These are phyloP conservation scores for Globisporangium solare DNA, from an alignment of 352 stramenopile species.

Conservation along the genomic window DNA sequence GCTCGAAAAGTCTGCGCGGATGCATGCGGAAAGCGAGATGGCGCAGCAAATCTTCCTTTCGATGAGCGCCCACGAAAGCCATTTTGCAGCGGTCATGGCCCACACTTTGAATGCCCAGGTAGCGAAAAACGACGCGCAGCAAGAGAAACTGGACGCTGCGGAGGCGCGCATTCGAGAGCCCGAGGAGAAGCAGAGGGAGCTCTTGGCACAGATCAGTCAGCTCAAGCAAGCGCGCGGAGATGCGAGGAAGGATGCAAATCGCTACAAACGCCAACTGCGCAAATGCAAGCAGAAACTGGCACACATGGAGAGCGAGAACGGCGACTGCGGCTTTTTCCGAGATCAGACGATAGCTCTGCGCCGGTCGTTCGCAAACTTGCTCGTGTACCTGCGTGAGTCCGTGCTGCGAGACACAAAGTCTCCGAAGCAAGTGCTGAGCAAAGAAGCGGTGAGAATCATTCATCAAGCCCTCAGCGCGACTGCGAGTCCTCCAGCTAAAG, in stretches of 20 bases:
- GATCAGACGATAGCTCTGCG: slow-evolving; percentile 34
- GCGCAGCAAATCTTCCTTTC: slow-evolving; percentile 49
- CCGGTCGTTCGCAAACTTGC: slow-evolving; percentile 31
- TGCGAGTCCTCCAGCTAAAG: neutral
- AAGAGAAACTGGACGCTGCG: slow-evolving; percentile 17
- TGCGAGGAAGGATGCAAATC: slow-evolving; percentile 50
- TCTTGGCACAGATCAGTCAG: slow-evolving; percentile 31
- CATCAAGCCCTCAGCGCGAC: slow-evolving; percentile 12
- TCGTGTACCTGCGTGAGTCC: slow-evolving; percentile 39
- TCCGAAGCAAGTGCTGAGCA: neutral
- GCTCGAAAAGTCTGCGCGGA: slow-evolving; percentile 42
- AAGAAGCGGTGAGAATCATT: slow-evolving; percentile 20
- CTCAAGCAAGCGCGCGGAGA: slow-evolving; percentile 50
- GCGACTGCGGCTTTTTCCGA: slow-evolving; percentile 38
- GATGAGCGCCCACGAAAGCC: slow-evolving; percentile 55
- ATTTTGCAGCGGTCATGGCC: slow-evolving; percentile 45
- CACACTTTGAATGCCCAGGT: slow-evolving; percentile 42
- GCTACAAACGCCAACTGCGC: slow-evolving; percentile 53
- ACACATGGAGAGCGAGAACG: slow-evolving; percentile 20
- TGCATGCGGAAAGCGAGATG: slow-evolving; percentile 60
- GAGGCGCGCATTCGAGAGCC: slow-evolving; percentile 24
- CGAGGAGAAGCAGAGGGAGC: slow-evolving; percentile 30
- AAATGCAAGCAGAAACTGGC: slow-evolving; percentile 37
- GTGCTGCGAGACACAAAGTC: slow-evolving; percentile 30
- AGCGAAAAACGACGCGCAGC: slow-evolving; percentile 29